Base-by-base conservation (phyloP, 371 early-diverging fungal genomes). In the Apophysomyces elegans region DNA sequence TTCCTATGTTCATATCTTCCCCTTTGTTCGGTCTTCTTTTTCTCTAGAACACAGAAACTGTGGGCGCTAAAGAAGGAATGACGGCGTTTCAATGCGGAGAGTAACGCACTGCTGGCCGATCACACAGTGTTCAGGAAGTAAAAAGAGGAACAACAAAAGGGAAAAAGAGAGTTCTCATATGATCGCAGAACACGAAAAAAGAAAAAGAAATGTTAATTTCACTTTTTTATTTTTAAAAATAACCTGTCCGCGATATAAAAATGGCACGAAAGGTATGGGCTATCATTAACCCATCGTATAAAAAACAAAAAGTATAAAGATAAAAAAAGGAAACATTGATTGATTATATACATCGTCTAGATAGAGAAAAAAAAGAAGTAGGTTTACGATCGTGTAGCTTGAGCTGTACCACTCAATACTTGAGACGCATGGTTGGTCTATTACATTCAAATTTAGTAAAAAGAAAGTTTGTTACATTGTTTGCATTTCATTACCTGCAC, bases 391-490 rank as follows among this genome's bases (percentile, higher is more conserved):
- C 54, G 54, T 50, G 54, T 50, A 5, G 54, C 54, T 26, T 50
- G 54, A 9, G 54, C 54, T 5, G 54, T 50, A 21, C 68, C 68
- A 36, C 68, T 78, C 69, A 80, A 73, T 41, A 80, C 70, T 59
- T 75, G 75, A 69, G 77, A 73, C 62, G 80, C 74, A 38, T 80
- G 75, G 66, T 67, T 70, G 59, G 76, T 71, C 74, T 79, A 73
- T 9, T 70, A 21, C 16, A 50, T 21, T 26, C 16, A 26, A 26
- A 2, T 50, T 50, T 50, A 50, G 54, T 50, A 50, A 50, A 50
- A 18, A 50, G 21, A 18, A 50, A 50, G 21, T 21, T 50, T 50
- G 16, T 50, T 18, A 21, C 32, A 0, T 2, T 13, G 41, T 41
- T 41, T 41, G 8, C 11, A 11, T 13, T 21, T 26, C 18, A 56